Conservation (phyloP, 768 basidiomycete species). For the Boletales sp. region DNA sequence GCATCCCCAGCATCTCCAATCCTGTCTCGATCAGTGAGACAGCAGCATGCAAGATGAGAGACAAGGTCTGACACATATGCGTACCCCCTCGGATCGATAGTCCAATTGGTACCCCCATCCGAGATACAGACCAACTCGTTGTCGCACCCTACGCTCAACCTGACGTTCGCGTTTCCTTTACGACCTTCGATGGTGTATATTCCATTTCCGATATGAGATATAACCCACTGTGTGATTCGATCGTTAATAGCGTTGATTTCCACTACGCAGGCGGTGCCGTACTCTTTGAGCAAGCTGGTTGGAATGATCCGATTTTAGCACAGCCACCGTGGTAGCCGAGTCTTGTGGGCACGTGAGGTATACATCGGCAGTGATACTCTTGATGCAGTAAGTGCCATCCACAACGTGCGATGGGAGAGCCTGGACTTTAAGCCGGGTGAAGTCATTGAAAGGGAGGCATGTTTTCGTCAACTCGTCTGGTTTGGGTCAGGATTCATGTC, state of each 20-base stretch:
- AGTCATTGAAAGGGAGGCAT: background rate
- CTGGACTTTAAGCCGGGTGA: background rate
- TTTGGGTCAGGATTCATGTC: background rate
- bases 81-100: background rate
- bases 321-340: background rate
- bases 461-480: background rate
- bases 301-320: background rate
- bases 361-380: background rate
- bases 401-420: background rate
- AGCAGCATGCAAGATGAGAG: background rate
- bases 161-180: background rate
- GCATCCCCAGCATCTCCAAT: constrained; percentile 3
- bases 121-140: background rate
- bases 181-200: background rate
- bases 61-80: background rate
- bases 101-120: background rate
- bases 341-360: background rate
- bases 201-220: background rate
- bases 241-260: background rate
- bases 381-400: background rate
- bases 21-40: background rate
- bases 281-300: background rate
- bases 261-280: background rate
- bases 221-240: background rate
- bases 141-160: background rate